Conservation (phyloP, 495 filamentous ascomycete genomes). For the Aspergillus haitiensis region DNA sequence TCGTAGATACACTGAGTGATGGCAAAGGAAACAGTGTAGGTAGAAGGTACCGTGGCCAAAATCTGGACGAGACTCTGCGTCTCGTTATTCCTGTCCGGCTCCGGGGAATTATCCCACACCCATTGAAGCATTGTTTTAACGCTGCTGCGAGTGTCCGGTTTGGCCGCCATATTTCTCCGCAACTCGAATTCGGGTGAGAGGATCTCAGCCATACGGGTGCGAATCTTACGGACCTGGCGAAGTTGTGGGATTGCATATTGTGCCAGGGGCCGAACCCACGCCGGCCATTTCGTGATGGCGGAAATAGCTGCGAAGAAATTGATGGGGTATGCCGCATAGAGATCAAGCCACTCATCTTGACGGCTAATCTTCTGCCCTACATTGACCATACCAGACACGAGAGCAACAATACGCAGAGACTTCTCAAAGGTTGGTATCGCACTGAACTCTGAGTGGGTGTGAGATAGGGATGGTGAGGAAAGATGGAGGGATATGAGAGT, state of each 20-base stretch:
- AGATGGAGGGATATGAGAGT: not conserved
- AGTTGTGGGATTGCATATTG: not conserved
- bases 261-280: not conserved
- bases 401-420: not conserved
- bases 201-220: not conserved
- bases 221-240: not conserved
- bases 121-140: not conserved
- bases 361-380: not conserved
- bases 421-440: not conserved
- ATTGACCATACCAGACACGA: not conserved
- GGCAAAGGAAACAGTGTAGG: not conserved
- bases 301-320: not conserved
- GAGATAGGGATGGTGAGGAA: not conserved
- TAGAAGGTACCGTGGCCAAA: not conserved
- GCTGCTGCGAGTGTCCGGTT: not conserved
- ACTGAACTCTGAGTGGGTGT: not conserved
- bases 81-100: not conserved
- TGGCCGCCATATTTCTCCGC: not conserved
- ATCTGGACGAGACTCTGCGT: not conserved
- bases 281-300: not conserved
- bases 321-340: not conserved
- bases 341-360: not conserved
- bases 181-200: not conserved
- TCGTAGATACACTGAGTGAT: not conserved
- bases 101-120: not conserved